Evolutionary conservation across 805 yeast genomes (phyloP).

Genomic region (Candida takata): DNA sequence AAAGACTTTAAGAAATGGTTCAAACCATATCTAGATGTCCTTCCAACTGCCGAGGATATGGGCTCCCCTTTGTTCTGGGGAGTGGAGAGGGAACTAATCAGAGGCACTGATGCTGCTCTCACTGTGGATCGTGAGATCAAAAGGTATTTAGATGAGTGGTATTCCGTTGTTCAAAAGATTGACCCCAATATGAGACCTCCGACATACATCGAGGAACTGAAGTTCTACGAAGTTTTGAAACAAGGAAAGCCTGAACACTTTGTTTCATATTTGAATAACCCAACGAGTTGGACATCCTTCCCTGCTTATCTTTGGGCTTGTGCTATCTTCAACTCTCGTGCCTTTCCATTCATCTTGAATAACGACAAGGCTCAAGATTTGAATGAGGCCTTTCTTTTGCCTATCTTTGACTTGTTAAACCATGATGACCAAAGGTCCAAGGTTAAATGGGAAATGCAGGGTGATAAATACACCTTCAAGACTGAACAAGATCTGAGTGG

Average conservation of each 20-base stretch:
- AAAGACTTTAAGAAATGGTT: constrained; percentile 20
- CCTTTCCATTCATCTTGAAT: constrained; percentile 68
- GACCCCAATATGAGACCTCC: constrained; percentile 11
- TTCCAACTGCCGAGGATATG: constrained; percentile 39
- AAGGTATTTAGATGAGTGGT: constrained; percentile 57
- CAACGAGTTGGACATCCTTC: constrained; percentile 53
- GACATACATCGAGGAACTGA: constrained; percentile 20
- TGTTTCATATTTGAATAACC: constrained; percentile 21
- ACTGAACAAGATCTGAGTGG: constrained; percentile 26
- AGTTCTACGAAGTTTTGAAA: constrained; percentile 23
- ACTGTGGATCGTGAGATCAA: constrained; percentile 42
- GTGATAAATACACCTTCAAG: constrained; percentile 32
- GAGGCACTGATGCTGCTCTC: constrained; percentile 65
- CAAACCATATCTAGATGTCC: constrained; percentile 38
- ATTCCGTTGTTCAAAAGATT: constrained; percentile 19
- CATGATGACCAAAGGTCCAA: constrained; percentile 51
- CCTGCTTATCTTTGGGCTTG: constrained; percentile 71
- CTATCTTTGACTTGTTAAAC: constrained; percentile 73
- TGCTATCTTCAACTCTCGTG: constrained; percentile 64
- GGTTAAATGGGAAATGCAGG: constrained; percentile 52
- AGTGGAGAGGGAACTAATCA: constrained; percentile 41
- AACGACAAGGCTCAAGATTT: constrained; percentile 29
- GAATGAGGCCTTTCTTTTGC: constrained; percentile 63
- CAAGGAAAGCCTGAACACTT: constrained; percentile 20
- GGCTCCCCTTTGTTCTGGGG: constrained; percentile 68